A percentile compares a stretch with the other conserved stretches of the same genome.
Conservation (phyloP, 805 yeast genomes). For the Lipomyces sp. region DNA sequence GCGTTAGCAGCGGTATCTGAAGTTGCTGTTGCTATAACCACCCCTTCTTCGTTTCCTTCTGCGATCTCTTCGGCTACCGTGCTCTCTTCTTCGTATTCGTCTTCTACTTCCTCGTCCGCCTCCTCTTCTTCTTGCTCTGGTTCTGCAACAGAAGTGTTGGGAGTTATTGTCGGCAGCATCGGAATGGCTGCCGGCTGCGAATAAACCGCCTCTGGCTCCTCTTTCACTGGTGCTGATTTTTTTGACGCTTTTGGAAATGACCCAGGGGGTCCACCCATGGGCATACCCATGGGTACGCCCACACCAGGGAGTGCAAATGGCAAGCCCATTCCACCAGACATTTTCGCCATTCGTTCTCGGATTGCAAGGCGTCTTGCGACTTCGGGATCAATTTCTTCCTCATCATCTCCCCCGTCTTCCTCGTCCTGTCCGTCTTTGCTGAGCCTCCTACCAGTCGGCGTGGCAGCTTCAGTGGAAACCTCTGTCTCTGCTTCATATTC, state of each 20-base stretch:
- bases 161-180: constrained; percentile 44
- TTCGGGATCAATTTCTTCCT: constrained; percentile 59
- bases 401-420: constrained; percentile 35
- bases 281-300: constrained; percentile 34
- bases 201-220: constrained; percentile 28
- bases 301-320: constrained; percentile 44
- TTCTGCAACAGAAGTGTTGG: background rate
- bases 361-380: constrained; percentile 71
- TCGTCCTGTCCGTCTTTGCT: constrained; percentile 31
- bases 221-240: constrained; percentile 25
- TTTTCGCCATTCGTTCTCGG: constrained; percentile 92
- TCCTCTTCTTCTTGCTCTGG: background rate
- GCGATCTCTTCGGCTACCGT: constrained; percentile 4
- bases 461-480: constrained; percentile 17
- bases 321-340: constrained; percentile 73
- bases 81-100: constrained; percentile 1
- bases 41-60: background rate
- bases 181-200: constrained; percentile 46
- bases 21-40: background rate
- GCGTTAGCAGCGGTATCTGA: background rate
- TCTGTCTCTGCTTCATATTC: constrained; percentile 10
- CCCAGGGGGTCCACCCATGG: constrained; percentile 34
- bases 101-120: constrained; percentile 7
- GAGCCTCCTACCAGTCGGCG: constrained; percentile 11
- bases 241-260: constrained; percentile 32